These are phyloP conservation scores for Zygoascus biomembranicola DNA, from an alignment of 805 yeast species.

Conservation along the genomic window DNA sequence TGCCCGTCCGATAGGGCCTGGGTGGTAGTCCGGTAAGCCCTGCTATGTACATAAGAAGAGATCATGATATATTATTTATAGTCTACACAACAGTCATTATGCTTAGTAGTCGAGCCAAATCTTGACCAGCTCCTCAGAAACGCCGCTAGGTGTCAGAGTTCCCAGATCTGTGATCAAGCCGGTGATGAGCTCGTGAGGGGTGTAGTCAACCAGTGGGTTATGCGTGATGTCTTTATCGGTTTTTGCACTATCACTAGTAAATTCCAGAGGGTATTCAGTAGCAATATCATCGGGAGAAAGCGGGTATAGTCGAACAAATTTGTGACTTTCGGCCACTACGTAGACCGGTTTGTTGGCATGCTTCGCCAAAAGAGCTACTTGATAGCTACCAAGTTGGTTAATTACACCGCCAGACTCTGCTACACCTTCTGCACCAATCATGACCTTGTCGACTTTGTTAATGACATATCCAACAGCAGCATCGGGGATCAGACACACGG, in stretches of 20 bases:
- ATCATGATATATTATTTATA: neutral
- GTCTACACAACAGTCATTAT: neutral
- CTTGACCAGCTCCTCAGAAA: slow-evolving; percentile 94
- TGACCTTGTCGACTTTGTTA: slow-evolving; percentile 83
- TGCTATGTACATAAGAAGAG: neutral
- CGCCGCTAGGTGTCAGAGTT: slow-evolving; percentile 94
- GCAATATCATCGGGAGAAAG: slow-evolving; percentile 89
- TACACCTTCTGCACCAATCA: slow-evolving; percentile 98
- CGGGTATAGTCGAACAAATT: slow-evolving; percentile 94
- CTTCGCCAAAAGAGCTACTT: slow-evolving; percentile 86
- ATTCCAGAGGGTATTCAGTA: slow-evolving; percentile 41
- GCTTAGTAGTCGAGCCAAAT: slow-evolving; percentile 85
- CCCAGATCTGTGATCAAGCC: slow-evolving; percentile 96
- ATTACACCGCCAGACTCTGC: slow-evolving; percentile 98
- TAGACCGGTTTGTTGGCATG: slow-evolving; percentile 88
- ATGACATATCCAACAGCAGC: slow-evolving; percentile 90
- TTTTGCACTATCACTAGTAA: slow-evolving; percentile 24
- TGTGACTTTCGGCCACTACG: slow-evolving; percentile 91
- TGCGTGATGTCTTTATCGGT: slow-evolving; percentile 28
- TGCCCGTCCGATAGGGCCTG: too few species aligned
- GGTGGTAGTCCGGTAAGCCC: too few species aligned
- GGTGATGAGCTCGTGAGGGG: slow-evolving; percentile 92
- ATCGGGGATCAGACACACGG: slow-evolving; percentile 82
- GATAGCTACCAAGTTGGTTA: slow-evolving; percentile 86
- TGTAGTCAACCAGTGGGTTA: slow-evolving; percentile 73